Evolutionary conservation across 2,329 filamentous ascomycete species (phyloP).

Genomic region (Diaporthe velutina): DNA sequence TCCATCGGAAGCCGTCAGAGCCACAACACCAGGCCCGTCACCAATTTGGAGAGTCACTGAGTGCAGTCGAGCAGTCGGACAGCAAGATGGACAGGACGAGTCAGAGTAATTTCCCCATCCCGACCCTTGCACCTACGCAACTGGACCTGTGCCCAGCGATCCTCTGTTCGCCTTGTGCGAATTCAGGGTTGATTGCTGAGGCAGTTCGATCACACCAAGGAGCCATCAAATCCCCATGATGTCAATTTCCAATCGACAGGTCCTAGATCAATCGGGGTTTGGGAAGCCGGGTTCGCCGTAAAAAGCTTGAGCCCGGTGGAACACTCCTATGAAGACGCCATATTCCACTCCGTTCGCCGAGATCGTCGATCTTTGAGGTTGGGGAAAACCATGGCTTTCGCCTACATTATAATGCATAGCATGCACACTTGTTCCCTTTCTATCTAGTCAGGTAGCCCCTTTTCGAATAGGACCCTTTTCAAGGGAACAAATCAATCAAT

Average conservation of each 20-base stretch:
- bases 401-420: constrained; percentile 68
- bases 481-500: not conserved
- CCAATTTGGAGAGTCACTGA: not conserved
- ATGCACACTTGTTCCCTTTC: constrained; percentile 15
- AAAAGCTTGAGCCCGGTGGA: constrained; percentile 76
- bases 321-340: constrained; percentile 74
- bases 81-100: not conserved
- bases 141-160: constrained; percentile 89
- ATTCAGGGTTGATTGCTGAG: constrained; percentile 83
- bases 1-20: constrained; percentile 33
- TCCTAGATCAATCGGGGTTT: constrained; percentile 82
- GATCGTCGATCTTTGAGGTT: constrained; percentile 92
- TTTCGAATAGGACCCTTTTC: not conserved
- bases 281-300: constrained; percentile 75
- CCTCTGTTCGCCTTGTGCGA: constrained; percentile 71
- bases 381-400: constrained; percentile 86
- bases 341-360: constrained; percentile 93
- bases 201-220: constrained; percentile 90
- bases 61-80: not conserved
- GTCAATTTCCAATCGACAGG: constrained; percentile 97
- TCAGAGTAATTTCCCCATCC: not conserved
- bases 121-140: not conserved
- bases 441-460: constrained; percentile 11
- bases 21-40: not conserved
- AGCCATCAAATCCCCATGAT: constrained; percentile 82